Conservation (phyloP, 2,329 filamentous ascomycete genomes). For the Alternaria dauci region DNA sequence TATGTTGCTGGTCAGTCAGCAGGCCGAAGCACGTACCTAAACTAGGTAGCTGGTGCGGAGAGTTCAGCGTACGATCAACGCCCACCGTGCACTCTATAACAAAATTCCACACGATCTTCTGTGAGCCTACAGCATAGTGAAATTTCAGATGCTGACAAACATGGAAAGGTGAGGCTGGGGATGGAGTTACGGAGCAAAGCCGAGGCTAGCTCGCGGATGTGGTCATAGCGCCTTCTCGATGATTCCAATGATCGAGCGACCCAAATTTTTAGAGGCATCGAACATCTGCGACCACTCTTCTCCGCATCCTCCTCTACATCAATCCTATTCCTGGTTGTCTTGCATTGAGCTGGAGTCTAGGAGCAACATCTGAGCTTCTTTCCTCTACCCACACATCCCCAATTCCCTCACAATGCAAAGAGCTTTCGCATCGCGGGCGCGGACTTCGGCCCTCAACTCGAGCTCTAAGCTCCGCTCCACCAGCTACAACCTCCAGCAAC, state of each 20-base stretch:
- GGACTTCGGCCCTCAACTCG: constrained; percentile 81
- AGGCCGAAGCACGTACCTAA: neutral
- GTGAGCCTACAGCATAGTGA: neutral
- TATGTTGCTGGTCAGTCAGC: constrained; percentile 19
- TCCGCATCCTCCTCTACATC: constrained; percentile 34
- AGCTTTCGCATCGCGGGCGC: constrained; percentile 81
- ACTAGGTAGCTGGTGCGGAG: neutral
- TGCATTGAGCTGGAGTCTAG: constrained; percentile 50
- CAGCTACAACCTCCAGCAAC: constrained; percentile 79
- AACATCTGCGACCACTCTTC: constrained; percentile 17
- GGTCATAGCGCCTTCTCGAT: constrained; percentile 23
- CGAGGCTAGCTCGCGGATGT: constrained; percentile 17
- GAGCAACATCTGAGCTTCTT: constrained; percentile 43
- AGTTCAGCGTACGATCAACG: neutral
- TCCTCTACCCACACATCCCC: constrained; percentile 28
- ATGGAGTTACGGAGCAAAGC: constrained; percentile 15
- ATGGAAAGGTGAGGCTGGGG: constrained; percentile 2
- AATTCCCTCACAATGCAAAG: constrained; percentile 81
- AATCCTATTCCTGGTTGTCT: constrained; percentile 41
- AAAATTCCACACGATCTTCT: neutral
- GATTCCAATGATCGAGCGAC: constrained; percentile 18
- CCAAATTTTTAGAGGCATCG: constrained; percentile 19
- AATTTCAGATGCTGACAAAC: neutral
- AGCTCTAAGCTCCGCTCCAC: constrained; percentile 59
- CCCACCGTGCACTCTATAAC: neutral